Percentiles rank a stretch among this genome's conserved stretches.
These are phyloP conservation scores for Entomortierella lignicola DNA, from an alignment of 192 early-diverging fungal species.

Conservation along the genomic window DNA sequence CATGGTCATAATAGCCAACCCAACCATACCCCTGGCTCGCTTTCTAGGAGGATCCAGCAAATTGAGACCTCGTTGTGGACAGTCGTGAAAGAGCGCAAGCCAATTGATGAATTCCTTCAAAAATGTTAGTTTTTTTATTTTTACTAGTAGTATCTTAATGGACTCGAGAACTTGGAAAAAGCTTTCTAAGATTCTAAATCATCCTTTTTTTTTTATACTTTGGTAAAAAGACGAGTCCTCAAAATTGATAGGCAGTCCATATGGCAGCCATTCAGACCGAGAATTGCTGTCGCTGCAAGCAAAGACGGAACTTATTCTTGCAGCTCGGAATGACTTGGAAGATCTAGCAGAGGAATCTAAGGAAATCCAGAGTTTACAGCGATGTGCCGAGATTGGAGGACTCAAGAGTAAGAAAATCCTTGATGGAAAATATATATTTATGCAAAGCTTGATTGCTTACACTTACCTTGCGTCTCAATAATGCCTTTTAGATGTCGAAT, in stretches of 20 bases:
- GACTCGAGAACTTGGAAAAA: too few species aligned
- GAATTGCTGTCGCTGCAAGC: slow-evolving; percentile 42
- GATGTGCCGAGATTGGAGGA: slow-evolving; percentile 48
- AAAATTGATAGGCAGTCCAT: slow-evolving; percentile 19
- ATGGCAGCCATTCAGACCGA: slow-evolving; percentile 33
- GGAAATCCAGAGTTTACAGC: slow-evolving; percentile 41
- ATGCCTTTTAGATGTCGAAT: slow-evolving; percentile 23
- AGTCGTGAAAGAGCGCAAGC: slow-evolving; percentile 30
- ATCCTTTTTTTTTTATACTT: too few species aligned
- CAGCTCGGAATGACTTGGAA: slow-evolving; percentile 36
- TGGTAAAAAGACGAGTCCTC: slow-evolving; percentile 18
- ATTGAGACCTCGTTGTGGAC: slow-evolving; percentile 31
- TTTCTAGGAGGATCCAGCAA: slow-evolving; percentile 42
- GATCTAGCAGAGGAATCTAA: slow-evolving; percentile 42
- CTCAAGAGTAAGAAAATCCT: slow-evolving; percentile 33
- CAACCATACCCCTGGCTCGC: slow-evolving; percentile 27
- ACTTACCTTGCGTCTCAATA: background rate
- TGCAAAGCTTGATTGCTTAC: slow-evolving; percentile 1
- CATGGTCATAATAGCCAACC: background rate
- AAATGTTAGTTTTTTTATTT: slow-evolving; percentile 24
- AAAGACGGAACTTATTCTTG: slow-evolving; percentile 34
- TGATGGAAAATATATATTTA: too few species aligned
- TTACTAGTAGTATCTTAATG: background rate
- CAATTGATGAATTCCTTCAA: slow-evolving; percentile 40
- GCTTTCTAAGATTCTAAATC: too few species aligned